phyloP scores from a whole-genome alignment of 495 filamentous ascomycete species.

The Beverwykella pulmonaria region DNA sequence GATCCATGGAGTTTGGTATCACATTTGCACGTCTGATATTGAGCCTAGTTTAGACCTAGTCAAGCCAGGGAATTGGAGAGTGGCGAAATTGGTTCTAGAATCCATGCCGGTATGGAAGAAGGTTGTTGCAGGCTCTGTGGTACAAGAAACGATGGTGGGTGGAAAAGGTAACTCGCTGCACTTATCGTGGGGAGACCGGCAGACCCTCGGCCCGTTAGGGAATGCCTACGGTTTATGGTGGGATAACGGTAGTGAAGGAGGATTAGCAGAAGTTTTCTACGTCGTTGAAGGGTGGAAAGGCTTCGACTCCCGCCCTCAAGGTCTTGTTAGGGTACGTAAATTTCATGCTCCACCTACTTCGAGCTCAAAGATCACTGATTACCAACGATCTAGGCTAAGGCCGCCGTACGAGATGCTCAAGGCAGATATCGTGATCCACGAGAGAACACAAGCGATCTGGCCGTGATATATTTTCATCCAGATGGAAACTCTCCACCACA shows the following conservation, averaged over 20 bases:
- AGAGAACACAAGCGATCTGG: neutral
- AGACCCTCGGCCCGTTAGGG: constrained; percentile 2
- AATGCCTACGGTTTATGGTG: constrained; percentile 14
- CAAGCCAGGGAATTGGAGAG: constrained; percentile 13
- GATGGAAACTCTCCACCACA: constrained; percentile 17
- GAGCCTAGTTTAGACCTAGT: constrained; percentile 15
- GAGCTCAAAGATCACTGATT: neutral
- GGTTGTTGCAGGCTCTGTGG: neutral
- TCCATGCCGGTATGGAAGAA: constrained; percentile 10
- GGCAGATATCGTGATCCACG: constrained; percentile 14
- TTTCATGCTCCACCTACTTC: neutral
- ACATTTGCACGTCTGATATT: constrained; percentile 16
- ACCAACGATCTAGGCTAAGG: neutral
- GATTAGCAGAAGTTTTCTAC: constrained; percentile 7
- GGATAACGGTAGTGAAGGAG: constrained; percentile 1
- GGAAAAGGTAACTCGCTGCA: constrained; percentile 1
- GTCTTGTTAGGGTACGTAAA: neutral
- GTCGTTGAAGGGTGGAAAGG: constrained; percentile 1
- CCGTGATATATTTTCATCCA: constrained; percentile 14
- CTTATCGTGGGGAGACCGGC: constrained; percentile 1
- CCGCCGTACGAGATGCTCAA: neutral
- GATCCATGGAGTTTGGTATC: constrained; percentile 8
- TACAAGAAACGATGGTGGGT: neutral
- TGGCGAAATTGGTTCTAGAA: constrained; percentile 6
- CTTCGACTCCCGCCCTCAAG: constrained; percentile 7